Conservation (phyloP, 805 yeast species). For the Ogataea degrootiae region DNA sequence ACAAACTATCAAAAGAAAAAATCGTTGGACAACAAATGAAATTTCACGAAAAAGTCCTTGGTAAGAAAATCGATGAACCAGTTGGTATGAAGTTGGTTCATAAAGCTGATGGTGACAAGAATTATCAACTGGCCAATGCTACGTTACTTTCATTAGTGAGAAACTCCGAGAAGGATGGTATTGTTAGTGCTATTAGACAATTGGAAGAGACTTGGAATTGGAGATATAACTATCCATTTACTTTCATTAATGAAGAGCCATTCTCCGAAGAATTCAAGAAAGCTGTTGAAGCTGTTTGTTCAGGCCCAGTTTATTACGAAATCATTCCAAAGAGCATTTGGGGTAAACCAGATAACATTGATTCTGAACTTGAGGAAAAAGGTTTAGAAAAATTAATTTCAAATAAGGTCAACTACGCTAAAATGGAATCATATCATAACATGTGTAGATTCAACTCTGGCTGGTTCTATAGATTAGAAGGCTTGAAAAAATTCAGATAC, state of each 20-base stretch:
- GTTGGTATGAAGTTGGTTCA: conserved; percentile 29
- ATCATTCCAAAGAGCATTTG: conserved; percentile 42
- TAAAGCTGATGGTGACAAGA: conserved; percentile 11
- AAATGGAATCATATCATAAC: conserved; percentile 70
- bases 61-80: conserved; percentile 42
- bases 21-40: conserved; percentile 34
- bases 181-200: conserved; percentile 48
- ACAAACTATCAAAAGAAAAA: conserved; percentile 11
- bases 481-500: conserved; percentile 67
- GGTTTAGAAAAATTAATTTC: conserved; percentile 26
- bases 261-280: conserved; percentile 54
- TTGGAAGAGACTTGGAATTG: conserved; percentile 61
- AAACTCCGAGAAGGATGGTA: conserved; percentile 49
- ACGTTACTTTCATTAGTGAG: conserved; percentile 69
- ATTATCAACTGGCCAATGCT: conserved; percentile 49
- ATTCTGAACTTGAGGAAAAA: conserved; percentile 27
- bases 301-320: conserved; percentile 26
- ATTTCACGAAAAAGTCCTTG: conserved; percentile 33
- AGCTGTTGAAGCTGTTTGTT: conserved; percentile 34
- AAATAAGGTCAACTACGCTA: conserved; percentile 66
- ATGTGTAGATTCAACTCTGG: conserved; percentile 91
- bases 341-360: conserved; percentile 57
- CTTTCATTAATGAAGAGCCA: conserved; percentile 65
- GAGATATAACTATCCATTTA: conserved; percentile 71
- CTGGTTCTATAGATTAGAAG: conserved; percentile 69